Conservation (phyloP, 2,329 filamentous ascomycete genomes). For the Cryphonectria nitschkei region DNA sequence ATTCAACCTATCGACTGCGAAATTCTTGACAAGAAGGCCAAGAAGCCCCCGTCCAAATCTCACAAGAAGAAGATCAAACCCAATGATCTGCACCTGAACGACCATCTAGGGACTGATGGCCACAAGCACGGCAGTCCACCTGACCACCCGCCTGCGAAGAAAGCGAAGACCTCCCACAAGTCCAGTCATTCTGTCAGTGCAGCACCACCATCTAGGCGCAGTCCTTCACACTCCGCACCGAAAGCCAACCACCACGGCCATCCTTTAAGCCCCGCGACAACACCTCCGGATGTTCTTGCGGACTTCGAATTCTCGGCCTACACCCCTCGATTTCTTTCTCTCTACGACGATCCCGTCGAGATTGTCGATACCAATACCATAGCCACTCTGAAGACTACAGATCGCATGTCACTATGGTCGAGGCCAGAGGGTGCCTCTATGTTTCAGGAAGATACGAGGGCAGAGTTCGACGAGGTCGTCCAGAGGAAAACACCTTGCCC, state of each 20-base stretch:
- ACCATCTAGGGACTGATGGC: conserved; percentile 62
- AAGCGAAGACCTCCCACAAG: conserved; percentile 80
- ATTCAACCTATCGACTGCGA: conserved; percentile 49
- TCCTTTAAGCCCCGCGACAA: conserved; percentile 76
- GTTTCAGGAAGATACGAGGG: conserved; percentile 69
- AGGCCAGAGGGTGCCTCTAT: conserved; percentile 64
- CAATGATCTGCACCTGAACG: conserved; percentile 62
- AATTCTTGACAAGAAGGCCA: conserved; percentile 68
- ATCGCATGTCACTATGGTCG: conserved; percentile 77
- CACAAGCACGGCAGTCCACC: conserved; percentile 51
- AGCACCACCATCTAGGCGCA: conserved; percentile 68
- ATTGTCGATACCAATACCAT: conserved; percentile 76
- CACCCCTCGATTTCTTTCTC: conserved; percentile 68
- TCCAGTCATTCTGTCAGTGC: conserved; percentile 75
- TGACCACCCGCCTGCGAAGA: conserved; percentile 69
- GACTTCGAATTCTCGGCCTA: conserved; percentile 71
- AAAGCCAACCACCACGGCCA: conserved; percentile 60
- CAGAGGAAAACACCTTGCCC: conserved; percentile 40
- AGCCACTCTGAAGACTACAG: conserved; percentile 74
- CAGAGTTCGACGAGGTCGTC: conserved; percentile 71
- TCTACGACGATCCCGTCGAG: conserved; percentile 67
- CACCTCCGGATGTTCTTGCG: conserved; percentile 67
- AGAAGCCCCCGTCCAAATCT: conserved; percentile 63
- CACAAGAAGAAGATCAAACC: conserved; percentile 34
- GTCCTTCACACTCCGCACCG: conserved; percentile 65